Percentiles rank a stretch among this genome's conserved stretches.
Conservation (phyloP, 139 green algal species). For the Chlorella sp. region DNA sequence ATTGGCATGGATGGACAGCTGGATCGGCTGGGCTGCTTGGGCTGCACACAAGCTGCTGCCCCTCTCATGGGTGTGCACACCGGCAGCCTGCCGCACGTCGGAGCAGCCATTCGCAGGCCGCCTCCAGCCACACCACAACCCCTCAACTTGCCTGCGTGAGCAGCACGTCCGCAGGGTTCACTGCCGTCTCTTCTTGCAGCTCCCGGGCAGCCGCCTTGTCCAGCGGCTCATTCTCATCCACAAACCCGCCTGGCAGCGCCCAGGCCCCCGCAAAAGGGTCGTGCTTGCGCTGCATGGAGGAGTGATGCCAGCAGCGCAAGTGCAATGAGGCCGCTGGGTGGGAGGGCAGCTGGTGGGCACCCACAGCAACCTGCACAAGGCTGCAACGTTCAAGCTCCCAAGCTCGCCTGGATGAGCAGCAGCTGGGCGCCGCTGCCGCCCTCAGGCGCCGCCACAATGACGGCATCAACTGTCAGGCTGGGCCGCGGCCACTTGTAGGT, state of each 20-base stretch:
- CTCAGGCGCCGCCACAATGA: slow-evolving; percentile 21
- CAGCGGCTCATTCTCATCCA: slow-evolving; percentile 82
- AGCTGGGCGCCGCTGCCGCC: slow-evolving; percentile 10
- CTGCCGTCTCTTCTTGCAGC: slow-evolving; percentile 87
- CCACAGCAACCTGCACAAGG: background rate
- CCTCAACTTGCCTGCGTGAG: slow-evolving; percentile 7
- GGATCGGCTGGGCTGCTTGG: background rate
- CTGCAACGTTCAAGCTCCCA: background rate
- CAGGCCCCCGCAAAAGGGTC: slow-evolving; percentile 59
- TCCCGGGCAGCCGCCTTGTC: slow-evolving; percentile 78
- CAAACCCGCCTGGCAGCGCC: slow-evolving; percentile 91
- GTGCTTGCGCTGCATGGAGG: slow-evolving; percentile 29
- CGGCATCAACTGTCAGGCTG: slow-evolving; percentile 50
- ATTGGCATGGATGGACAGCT: background rate
- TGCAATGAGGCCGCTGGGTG: no score
- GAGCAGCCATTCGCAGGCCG: no score
- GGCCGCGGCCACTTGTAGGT: slow-evolving; percentile 46
- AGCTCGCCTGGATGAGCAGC: slow-evolving; percentile 43
- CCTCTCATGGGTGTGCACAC: no score
- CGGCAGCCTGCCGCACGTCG: no score
- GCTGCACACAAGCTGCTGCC: no score
- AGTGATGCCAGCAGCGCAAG: background rate
- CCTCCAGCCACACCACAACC: no score
- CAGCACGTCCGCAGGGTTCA: slow-evolving; percentile 41
- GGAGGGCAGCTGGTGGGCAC: background rate